Conservation (phyloP, 768 basidiomycete species). For the Piloderma croceum region DNA sequence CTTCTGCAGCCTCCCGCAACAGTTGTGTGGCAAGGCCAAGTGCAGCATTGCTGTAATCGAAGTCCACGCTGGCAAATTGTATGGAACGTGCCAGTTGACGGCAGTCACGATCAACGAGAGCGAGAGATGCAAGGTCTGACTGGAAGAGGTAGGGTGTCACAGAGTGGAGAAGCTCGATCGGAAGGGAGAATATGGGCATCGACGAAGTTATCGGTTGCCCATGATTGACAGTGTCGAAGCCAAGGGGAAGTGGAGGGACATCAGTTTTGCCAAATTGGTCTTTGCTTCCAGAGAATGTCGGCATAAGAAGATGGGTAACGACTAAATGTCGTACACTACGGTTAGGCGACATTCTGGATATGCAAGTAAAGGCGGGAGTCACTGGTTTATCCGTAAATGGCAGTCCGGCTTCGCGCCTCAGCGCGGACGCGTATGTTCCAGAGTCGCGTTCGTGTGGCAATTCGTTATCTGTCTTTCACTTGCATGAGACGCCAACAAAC, state of each 20-base stretch:
- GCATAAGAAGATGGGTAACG: too few relatives aligned
- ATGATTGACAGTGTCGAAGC: constrained; percentile 20
- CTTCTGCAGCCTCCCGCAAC: not conserved
- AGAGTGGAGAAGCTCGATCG: constrained; percentile 23
- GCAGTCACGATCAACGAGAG: constrained; percentile 24
- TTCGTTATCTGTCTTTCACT: constrained; percentile 2
- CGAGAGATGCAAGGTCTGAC: constrained; percentile 19
- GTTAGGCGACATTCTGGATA: too few relatives aligned
- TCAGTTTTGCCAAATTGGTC: too few relatives aligned
- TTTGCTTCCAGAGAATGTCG: too few relatives aligned
- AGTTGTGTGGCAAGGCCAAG: constrained; percentile 9
- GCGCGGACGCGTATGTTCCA: too few relatives aligned
- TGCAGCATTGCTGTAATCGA: constrained; percentile 13
- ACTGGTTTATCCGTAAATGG: too few relatives aligned
- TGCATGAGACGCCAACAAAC: constrained; percentile 72
- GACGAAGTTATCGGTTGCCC: constrained; percentile 15
- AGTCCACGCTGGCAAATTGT: constrained; percentile 17
- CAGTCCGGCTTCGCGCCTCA: too few relatives aligned
- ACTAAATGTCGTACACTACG: too few relatives aligned
- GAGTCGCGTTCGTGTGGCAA: too few relatives aligned
- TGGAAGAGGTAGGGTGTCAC: constrained; percentile 20
- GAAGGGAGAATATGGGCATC: constrained; percentile 23
- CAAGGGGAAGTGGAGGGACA: constrained; percentile 11
- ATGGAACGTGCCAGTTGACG: constrained; percentile 19
- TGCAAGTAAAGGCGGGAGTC: too few relatives aligned